Evolutionary conservation across 2,329 filamentous ascomycete species (phyloP).

Genomic region (Bipolaris oryzae): DNA sequence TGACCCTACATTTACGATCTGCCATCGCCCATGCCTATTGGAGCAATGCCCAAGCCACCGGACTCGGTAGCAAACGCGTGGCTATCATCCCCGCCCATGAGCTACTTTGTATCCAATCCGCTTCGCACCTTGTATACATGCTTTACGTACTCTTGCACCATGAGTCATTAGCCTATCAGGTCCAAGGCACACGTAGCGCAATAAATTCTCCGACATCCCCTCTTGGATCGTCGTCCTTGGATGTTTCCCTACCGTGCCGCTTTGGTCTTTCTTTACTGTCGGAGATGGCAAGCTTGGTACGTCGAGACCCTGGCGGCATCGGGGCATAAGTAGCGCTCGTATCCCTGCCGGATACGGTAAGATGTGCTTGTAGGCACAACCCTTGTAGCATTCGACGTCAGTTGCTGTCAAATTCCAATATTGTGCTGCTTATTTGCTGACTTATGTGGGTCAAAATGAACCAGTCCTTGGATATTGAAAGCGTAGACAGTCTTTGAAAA

Average conservation of each 20-base stretch:
- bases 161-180: too few relatives aligned
- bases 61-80: not conserved
- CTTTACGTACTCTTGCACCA: too few relatives aligned
- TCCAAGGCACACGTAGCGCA: too few relatives aligned
- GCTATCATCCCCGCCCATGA: not conserved
- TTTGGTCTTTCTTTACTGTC: not conserved
- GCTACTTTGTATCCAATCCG: not conserved
- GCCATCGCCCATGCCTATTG: constrained; percentile 4
- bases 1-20: constrained; percentile 8
- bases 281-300: not conserved
- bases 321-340: not conserved
- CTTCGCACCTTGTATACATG: too few relatives aligned
- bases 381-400: not conserved
- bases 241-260: not conserved
- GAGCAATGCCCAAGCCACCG: constrained; percentile 2
- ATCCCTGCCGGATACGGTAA: not conserved
- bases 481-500: not conserved
- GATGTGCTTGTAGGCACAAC: not conserved
- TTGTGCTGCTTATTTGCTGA: not conserved
- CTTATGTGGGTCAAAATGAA: not conserved
- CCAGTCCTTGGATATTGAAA: not conserved
- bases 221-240: too few relatives aligned
- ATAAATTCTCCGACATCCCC: too few relatives aligned
- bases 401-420: not conserved
- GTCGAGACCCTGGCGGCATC: not conserved